phyloP scores from a whole-genome alignment of 2,329 filamentous ascomycete genomes.

The Aspergillus sp. region DNA sequence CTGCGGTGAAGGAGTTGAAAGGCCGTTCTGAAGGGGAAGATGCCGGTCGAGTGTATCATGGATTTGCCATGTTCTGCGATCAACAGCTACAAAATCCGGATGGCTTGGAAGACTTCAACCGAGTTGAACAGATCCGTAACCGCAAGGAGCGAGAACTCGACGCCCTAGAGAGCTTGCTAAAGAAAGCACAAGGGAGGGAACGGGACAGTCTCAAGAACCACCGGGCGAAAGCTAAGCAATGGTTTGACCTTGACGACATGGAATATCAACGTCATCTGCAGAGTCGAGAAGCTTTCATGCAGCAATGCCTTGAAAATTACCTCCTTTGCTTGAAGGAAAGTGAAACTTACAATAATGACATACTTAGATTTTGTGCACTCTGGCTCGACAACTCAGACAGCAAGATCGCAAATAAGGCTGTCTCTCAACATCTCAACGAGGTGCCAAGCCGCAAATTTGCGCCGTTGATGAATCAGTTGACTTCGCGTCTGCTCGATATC shows the following conservation, averaged over 20 bases:
- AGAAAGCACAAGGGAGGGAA: constrained; percentile 43
- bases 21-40: constrained; percentile 61
- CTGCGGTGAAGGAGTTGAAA: constrained; percentile 74
- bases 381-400: constrained; percentile 87
- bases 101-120: constrained; percentile 72
- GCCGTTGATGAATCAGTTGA: constrained; percentile 87
- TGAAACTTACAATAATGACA: constrained; percentile 82
- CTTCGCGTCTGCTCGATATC: constrained; percentile 76
- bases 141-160: constrained; percentile 74
- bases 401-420: constrained; percentile 67
- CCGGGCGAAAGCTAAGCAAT: constrained; percentile 68
- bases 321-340: constrained; percentile 76
- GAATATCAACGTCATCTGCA: constrained; percentile 74
- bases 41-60: constrained; percentile 83
- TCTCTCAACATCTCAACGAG: constrained; percentile 59
- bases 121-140: constrained; percentile 70
- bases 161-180: constrained; percentile 60
- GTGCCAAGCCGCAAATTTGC: constrained; percentile 93
- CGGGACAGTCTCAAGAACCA: constrained; percentile 54
- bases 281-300: constrained; percentile 74
- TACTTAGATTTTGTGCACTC: constrained; percentile 82
- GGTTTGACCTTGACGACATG: constrained; percentile 82
- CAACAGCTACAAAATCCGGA: constrained; percentile 85
- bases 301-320: constrained; percentile 87
- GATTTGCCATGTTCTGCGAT: constrained; percentile 93